These are phyloP conservation scores for Tylopilus vinaceipallidus DNA, from an alignment of 768 basidiomycete species.

Conservation along the genomic window DNA sequence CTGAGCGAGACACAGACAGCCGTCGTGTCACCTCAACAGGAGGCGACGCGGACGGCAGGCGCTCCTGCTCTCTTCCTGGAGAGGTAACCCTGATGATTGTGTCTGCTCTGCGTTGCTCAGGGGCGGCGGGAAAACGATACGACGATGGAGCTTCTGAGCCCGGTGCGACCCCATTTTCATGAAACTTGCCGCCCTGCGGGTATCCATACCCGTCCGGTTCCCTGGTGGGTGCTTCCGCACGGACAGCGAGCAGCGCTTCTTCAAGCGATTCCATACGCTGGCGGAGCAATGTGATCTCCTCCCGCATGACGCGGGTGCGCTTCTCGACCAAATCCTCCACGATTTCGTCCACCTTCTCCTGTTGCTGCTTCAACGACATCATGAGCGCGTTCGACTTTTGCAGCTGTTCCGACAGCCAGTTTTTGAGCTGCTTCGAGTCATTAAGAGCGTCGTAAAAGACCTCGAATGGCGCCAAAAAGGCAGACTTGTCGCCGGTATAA, in stretches of 20 bases:
- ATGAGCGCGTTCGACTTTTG: constrained; percentile 58
- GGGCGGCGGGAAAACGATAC: constrained; percentile 50
- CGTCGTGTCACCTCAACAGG: constrained; percentile 49
- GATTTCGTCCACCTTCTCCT: constrained; percentile 58
- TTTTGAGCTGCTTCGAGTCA: constrained; percentile 76
- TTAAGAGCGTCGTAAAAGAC: constrained; percentile 82
- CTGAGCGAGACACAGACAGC: constrained; percentile 48
- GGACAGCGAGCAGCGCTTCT: constrained; percentile 36
- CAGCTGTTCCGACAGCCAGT: constrained; percentile 73
- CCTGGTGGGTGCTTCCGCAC: constrained; percentile 20
- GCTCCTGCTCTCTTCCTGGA: constrained; percentile 43
- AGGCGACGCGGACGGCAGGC: constrained; percentile 38
- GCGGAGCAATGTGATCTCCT: constrained; percentile 59
- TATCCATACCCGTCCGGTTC: constrained; percentile 15
- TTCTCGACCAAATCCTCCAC: constrained; percentile 64
- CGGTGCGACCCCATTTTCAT: constrained; percentile 38
- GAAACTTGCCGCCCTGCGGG: constrained; percentile 24
- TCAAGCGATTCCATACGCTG: constrained; percentile 71
- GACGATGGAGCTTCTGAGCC: constrained; percentile 34
- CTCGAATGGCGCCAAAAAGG: constrained; percentile 82
- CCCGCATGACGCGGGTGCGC: constrained; percentile 52
- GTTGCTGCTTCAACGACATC: constrained; percentile 52
- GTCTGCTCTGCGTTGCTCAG: constrained; percentile 36
- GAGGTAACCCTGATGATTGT: constrained; percentile 38
- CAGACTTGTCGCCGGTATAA: constrained; percentile 62